Percentiles rank a stretch among this genome's conserved stretches.
Evolutionary conservation across 371 early-diverging fungal genomes (phyloP).

Genomic region (Polyrhizophydium stewartii): DNA sequence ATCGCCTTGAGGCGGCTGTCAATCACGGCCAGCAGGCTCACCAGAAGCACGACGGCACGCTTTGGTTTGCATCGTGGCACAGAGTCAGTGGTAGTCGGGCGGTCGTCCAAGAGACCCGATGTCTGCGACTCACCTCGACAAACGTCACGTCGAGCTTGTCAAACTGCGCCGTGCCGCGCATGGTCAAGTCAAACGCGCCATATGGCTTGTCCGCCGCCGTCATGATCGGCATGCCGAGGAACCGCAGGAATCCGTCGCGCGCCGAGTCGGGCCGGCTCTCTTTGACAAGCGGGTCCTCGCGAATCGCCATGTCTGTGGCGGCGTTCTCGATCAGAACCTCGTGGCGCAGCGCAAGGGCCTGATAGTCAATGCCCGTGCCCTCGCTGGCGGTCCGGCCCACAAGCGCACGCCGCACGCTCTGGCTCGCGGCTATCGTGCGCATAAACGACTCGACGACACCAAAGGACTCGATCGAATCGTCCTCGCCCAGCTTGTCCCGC

Average conservation of each 20-base stretch:
- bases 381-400: conserved; percentile 11
- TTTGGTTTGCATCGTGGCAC: not conserved
- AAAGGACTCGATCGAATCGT: not conserved
- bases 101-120: not conserved
- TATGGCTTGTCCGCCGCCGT: conserved; percentile 6
- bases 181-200: conserved; percentile 25
- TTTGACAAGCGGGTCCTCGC: not conserved
- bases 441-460: conserved; percentile 11
- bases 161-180: conserved; percentile 19
- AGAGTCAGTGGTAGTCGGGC: not conserved
- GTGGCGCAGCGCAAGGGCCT: conserved; percentile 7
- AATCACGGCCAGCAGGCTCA: conserved; percentile 17
- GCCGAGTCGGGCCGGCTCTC: not conserved
- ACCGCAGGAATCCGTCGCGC: not conserved
- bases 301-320: not conserved
- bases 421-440: conserved; percentile 13
- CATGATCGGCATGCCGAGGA: conserved; percentile 25
- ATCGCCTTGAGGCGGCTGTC: conserved; percentile 28
- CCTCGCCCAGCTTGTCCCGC: not conserved
- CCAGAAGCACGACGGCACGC: conserved; percentile 15
- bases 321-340: conserved; percentile 6
- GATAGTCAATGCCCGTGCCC: conserved; percentile 14
- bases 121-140: conserved; percentile 18
- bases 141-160: conserved; percentile 22
- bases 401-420: conserved; percentile 3